A percentile compares a stretch with the other conserved stretches of the same genome.
These are phyloP conservation scores for Populus alba DNA, from an alignment of 345 rosid species.

Conservation along the genomic window DNA sequence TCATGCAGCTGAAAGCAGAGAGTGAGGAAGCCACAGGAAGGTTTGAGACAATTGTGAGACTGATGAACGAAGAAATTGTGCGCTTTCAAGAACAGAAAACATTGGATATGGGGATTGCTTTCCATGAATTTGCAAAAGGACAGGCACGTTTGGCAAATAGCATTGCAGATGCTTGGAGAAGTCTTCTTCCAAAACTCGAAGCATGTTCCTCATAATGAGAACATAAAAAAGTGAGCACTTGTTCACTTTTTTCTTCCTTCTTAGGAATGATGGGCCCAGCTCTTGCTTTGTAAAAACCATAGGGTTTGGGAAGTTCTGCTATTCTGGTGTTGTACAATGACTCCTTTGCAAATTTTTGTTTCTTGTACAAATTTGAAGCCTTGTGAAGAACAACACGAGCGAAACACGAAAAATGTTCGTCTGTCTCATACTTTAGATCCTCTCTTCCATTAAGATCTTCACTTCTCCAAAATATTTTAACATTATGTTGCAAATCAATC, in stretches of 20 bases:
- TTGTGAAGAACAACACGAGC: not conserved
- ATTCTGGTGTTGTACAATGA: constrained; percentile 12
- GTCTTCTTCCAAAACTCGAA: constrained; percentile 95
- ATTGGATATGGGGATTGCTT: constrained; percentile 76
- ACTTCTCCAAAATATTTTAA: too few species aligned
- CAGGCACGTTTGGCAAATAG: constrained; percentile 83
- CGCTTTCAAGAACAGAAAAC: constrained; percentile 92
- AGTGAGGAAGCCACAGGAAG: constrained; percentile 74
- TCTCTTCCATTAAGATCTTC: not conserved
- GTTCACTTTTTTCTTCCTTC: not conserved
- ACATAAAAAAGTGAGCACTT: constrained; percentile 7
- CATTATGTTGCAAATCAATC: too few species aligned
- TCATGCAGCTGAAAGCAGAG: constrained; percentile 70
- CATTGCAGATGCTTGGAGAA: constrained; percentile 91
- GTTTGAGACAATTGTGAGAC: constrained; percentile 68
- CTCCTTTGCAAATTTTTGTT: not conserved
- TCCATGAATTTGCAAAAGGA: constrained; percentile 90
- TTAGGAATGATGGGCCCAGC: constrained; percentile 5
- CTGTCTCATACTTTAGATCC: not conserved
- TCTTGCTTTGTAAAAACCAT: constrained; percentile 16
- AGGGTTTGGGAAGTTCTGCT: constrained; percentile 11
- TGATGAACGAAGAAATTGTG: constrained; percentile 85
- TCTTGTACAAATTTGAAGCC: constrained; percentile 27
- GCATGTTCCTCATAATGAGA: constrained; percentile 41
- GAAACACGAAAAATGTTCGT: not conserved